Base-by-base conservation (phyloP, 305 asterid genomes). In the Ilex paraguariensis region DNA sequence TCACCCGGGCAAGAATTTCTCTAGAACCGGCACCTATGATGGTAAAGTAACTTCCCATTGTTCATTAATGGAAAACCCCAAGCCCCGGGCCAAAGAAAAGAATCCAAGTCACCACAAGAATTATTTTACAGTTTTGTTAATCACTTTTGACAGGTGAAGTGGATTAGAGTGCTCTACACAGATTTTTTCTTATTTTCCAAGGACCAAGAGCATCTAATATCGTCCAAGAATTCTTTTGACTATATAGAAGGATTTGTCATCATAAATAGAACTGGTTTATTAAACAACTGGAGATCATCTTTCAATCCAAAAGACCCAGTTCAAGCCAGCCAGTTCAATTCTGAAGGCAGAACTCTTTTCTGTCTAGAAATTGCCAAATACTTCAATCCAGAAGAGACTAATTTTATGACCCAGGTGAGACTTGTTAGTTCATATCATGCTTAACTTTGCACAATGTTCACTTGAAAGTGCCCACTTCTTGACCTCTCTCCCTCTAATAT, bases 361-460 rank as follows among this genome's bases (percentile, higher is more conserved):
- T 93, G 99, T 87, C 76, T 93, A 21, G 99, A 93, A 75, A 80
- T 83, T 13, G 95, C 96, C 36, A 90, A 84, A 66, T 86, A 94
- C 77, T 90, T 81, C 79, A 74, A 75, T 65, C 96, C 79, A 45
- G 75, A 75, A 59, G 85, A 86, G 55, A 67, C 66, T 9, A 63
- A 71, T 54, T 55, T 51, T 39, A 53, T 79, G 7, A 72, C 82
- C 57, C 71, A 83, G 90, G 98, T 85, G 55, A 82, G 70, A 64
- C 21, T 14, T 54, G 2, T 5, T 15, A 48, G 45, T 30, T 65
- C 57, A 33, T 57, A 65, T 44, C 57, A 44, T 3, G n/a, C 30
- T 14, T 15, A 14, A 12, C 52, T 46, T 46, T 36, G 42, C 54
- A 60, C 39, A 17, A 56, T 45, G 49, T 62, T 58, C 57, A 56